These are phyloP conservation scores for Cydonia oblonga DNA, from an alignment of 331 rosid species.

Conservation along the genomic window DNA sequence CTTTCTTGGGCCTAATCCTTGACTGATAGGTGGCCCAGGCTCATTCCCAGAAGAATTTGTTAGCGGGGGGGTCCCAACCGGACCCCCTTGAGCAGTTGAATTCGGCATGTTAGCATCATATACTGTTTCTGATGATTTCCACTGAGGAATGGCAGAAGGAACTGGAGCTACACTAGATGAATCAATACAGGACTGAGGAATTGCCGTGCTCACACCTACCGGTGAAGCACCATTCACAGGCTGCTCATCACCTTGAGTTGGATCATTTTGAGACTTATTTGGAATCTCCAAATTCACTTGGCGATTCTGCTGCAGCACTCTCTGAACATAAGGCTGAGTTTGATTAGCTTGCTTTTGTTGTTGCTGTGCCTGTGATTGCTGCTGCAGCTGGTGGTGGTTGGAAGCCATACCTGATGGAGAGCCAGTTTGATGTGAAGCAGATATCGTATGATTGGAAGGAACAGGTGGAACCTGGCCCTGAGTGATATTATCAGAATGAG, in stretches of 20 bases:
- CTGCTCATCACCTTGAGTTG: constrained; percentile 55
- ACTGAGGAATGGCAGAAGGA: too few species aligned
- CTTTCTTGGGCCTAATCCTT: constrained; percentile 55
- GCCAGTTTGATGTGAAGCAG: constrained; percentile 42
- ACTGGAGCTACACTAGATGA: constrained; percentile 30
- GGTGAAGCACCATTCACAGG: constrained; percentile 37
- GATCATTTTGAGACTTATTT: constrained; percentile 45
- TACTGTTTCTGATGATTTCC: constrained; percentile 52
- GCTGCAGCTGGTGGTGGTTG: constrained; percentile 44
- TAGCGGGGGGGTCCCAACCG: constrained; percentile 43
- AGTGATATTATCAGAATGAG: constrained; percentile 53
- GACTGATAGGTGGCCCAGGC: constrained; percentile 29
- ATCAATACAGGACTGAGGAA: constrained; percentile 45
- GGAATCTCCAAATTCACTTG: constrained; percentile 50
- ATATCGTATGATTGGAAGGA: constrained; percentile 35
- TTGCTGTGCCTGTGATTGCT: constrained; percentile 35
- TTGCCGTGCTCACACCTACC: constrained; percentile 30
- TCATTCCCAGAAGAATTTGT: constrained; percentile 53
- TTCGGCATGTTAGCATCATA: constrained; percentile 43
- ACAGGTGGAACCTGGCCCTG: constrained; percentile 49
- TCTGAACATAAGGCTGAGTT: constrained; percentile 50
- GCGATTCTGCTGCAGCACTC: constrained; percentile 50
- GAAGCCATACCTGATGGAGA: constrained; percentile 33
- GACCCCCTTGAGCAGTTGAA: constrained; percentile 35
- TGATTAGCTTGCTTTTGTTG: constrained; percentile 61